Base-by-base conservation (phyloP, 2,329 filamentous ascomycete genomes). In the Trichophyton simii region DNA sequence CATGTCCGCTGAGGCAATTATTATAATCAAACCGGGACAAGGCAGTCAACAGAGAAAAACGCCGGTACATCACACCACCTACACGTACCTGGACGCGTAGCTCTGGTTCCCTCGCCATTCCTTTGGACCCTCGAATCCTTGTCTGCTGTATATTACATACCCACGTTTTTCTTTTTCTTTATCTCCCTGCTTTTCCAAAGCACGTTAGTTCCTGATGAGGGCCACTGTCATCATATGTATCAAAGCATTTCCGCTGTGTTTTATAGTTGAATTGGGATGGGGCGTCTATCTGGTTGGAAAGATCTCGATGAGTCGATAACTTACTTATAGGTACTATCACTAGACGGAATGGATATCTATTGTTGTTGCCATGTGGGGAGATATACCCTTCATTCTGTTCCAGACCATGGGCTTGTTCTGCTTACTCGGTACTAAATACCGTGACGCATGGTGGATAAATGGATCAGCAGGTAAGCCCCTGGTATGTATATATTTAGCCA, bases 111-210 rank as follows among this genome's bases (percentile, higher is more conserved):
- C 28, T 8, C 28, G 1, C 31, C 31, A n/a, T 18, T 36, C 52
- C 52, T 18, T n/a, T n/a, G 11, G 31, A 15, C 28, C 18, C n/a
- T 36, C 52, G 15, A 28, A 25, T 25, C 22, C 46, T 52, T 52
- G 46, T 52, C 22, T 52, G 4, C 52, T 55, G 52, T 55, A 55
- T 55, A 55, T 55, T 55, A 55, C 52, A 55, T 36, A 55, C 46
- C 46, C 46, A 44, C 41, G 20, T 25, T 52, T 31, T 28, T 28
- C 46, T 28, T 22, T 52, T 52, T 52, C 22, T 25, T 28, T 9
- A 8, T 28, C 34, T 34, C 28, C 6, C n/a, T 28, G 18, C 22
- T 52, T 28, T 28, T 34, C n/a, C 25, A 36, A 28, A 52, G 18
- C 52, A 36, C 25, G 8, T 28, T 15, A 15, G 20, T 48, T 48